These are phyloP conservation scores for Ophiognomonia clavigignenti-juglandacearum DNA, from an alignment of 2,329 filamentous ascomycete species.

Conservation along the genomic window DNA sequence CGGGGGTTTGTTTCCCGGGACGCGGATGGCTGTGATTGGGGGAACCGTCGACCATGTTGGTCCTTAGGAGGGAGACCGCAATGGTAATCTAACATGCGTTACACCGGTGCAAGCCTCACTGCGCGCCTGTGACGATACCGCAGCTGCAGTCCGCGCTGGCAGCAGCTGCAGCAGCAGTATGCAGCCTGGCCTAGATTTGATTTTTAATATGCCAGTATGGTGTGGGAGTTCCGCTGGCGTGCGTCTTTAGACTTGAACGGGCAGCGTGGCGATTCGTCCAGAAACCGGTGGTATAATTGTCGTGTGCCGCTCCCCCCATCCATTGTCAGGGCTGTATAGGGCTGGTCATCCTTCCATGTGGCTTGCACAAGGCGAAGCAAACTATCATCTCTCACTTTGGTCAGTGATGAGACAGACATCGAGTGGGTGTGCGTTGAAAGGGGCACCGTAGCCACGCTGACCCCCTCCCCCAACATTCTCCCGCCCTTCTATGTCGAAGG, in stretches of 20 bases:
- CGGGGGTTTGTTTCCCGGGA: neutral
- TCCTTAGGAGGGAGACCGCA: no score
- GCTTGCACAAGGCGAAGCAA: neutral
- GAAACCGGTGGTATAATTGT: neutral
- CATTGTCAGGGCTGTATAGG: no score
- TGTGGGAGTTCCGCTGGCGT: neutral
- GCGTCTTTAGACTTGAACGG: no score
- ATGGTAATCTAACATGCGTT: neutral
- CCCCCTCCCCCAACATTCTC: neutral
- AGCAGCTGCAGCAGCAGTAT: no score
- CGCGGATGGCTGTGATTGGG: no score
- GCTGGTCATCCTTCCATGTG: neutral
- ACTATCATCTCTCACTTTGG: neutral
- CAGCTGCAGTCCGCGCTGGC: no score
- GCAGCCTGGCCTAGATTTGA: neutral
- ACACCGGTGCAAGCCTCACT: neutral
- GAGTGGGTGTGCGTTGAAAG: neutral
- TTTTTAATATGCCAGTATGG: neutral
- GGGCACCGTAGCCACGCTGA: neutral
- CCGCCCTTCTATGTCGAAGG: neutral
- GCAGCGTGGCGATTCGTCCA: neutral
- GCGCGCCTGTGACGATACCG: neutral
- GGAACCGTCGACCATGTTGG: no score
- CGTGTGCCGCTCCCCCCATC: neutral
- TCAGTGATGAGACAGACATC: slow-evolving; percentile 1